phyloP scores from a whole-genome alignment of 176 grass and related monocot genomes.

The Hsuehochloa calcarea region DNA sequence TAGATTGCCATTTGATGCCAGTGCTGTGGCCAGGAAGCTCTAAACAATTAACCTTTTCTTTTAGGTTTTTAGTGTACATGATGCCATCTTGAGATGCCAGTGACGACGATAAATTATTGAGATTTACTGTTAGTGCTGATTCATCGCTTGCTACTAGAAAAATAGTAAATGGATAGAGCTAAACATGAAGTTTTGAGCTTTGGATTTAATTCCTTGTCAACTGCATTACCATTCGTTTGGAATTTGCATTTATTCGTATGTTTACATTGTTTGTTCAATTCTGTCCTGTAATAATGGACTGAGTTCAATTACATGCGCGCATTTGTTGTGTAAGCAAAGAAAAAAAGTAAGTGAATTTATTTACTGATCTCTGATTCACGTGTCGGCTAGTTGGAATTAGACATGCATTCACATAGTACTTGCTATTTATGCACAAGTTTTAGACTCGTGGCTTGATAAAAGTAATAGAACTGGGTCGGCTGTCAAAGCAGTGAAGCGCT shows the following conservation, averaged over 20 bases:
- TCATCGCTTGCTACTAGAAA: not conserved
- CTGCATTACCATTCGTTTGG: not conserved
- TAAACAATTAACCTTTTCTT: not conserved
- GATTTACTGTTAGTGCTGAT: not conserved
- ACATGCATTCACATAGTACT: not conserved
- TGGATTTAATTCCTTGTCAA: not conserved
- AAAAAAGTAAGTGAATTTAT: not conserved
- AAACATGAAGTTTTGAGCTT: not conserved
- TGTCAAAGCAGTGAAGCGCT: not conserved
- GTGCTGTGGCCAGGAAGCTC: not conserved
- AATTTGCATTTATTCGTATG: not conserved
- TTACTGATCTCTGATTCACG: not conserved
- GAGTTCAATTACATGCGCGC: not conserved
- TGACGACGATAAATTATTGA: not conserved
- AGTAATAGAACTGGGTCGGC: not conserved
- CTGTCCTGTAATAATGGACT: not conserved
- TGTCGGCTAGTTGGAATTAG: not conserved
- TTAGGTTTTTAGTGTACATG: not conserved
- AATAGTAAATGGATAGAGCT: not conserved
- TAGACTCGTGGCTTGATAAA: not conserved
- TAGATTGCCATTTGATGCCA: not conserved
- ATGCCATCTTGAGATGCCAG: not conserved
- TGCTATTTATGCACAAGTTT: constrained; percentile 5
- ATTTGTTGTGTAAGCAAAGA: not conserved
- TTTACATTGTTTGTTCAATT: not conserved